Conservation (phyloP, 2,329 filamentous ascomycete species). For the Pseudohalonectria lignicola region DNA sequence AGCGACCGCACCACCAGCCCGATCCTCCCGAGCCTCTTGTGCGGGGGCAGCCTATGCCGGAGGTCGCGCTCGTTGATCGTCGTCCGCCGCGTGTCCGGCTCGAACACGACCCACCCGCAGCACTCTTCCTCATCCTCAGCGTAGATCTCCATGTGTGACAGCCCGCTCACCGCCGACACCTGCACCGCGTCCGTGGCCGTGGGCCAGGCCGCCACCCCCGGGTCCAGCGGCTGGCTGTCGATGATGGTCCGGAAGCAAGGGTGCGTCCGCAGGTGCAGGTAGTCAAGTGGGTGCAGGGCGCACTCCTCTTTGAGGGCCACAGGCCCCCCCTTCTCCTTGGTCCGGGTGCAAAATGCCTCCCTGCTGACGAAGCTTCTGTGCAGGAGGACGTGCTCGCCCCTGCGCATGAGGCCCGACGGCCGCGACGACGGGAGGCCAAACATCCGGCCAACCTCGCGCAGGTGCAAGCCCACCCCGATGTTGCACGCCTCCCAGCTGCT, state of each 20-base stretch:
- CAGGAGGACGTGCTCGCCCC: slow-evolving; percentile 75
- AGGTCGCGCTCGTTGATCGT: slow-evolving; percentile 66
- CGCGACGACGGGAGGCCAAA: slow-evolving; percentile 88
- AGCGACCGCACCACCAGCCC: slow-evolving; percentile 66
- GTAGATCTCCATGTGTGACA: slow-evolving; percentile 78
- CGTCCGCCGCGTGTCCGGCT: slow-evolving; percentile 57
- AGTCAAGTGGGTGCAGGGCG: slow-evolving; percentile 82
- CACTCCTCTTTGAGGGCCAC: slow-evolving; percentile 75
- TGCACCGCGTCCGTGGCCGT: slow-evolving; percentile 59
- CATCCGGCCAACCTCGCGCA: slow-evolving; percentile 84
- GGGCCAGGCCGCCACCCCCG: slow-evolving; percentile 76
- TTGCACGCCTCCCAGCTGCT: slow-evolving; percentile 95
- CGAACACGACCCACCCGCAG: slow-evolving; percentile 71
- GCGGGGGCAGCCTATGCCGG: slow-evolving; percentile 58
- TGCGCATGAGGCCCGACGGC: slow-evolving; percentile 82
- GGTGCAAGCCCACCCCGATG: slow-evolving; percentile 83
- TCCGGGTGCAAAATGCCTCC: slow-evolving; percentile 80
- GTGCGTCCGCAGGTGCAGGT: slow-evolving; percentile 79
- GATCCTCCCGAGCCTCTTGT: slow-evolving; percentile 55
- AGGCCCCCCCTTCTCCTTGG: slow-evolving; percentile 68
- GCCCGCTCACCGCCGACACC: slow-evolving; percentile 67
- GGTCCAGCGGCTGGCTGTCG: slow-evolving; percentile 56
- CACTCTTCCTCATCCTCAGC: slow-evolving; percentile 72
- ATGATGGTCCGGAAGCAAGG: slow-evolving; percentile 58
- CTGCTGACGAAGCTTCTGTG: slow-evolving; percentile 74